Evolutionary conservation across 345 rosid genomes (phyloP).

Genomic region (Mallotus nudiflorus): DNA sequence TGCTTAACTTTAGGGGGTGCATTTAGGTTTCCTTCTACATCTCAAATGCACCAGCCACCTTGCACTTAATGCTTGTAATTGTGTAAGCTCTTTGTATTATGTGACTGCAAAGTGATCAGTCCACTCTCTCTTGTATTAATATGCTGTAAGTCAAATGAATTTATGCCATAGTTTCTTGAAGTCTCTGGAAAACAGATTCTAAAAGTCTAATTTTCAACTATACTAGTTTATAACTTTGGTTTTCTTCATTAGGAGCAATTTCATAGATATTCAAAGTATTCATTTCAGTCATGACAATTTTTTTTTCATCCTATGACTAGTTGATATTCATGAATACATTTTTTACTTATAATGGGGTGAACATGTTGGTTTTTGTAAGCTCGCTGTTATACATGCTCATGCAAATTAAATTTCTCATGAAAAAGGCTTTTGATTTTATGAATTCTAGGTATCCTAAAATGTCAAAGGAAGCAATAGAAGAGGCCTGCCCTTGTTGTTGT

Average conservation of each 20-base stretch:
- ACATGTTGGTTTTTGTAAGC: neutral
- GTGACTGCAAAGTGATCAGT: neutral
- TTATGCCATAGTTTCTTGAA: neutral
- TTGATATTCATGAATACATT: neutral
- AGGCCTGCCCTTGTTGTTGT: constrained; percentile 39
- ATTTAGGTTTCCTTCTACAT: neutral
- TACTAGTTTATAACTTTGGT: neutral
- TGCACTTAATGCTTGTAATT: neutral
- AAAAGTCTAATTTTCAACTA: too few relatives aligned
- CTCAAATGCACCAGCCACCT: neutral
- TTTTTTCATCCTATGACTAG: neutral
- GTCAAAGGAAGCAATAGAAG: constrained; percentile 27
- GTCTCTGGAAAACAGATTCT: neutral
- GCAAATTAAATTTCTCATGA: neutral
- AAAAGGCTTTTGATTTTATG: neutral
- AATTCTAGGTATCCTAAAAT: constrained; percentile 29
- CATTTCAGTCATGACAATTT: neutral
- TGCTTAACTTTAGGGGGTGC: neutral
- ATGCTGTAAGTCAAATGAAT: neutral
- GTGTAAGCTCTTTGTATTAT: neutral
- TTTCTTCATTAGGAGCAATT: neutral
- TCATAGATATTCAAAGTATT: neutral
- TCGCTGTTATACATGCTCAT: neutral
- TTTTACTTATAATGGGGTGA: neutral
- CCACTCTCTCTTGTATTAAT: neutral